phyloP scores from a whole-genome alignment of 108 stramenopile species.

The Mayamaea pseudoterrestris region DNA sequence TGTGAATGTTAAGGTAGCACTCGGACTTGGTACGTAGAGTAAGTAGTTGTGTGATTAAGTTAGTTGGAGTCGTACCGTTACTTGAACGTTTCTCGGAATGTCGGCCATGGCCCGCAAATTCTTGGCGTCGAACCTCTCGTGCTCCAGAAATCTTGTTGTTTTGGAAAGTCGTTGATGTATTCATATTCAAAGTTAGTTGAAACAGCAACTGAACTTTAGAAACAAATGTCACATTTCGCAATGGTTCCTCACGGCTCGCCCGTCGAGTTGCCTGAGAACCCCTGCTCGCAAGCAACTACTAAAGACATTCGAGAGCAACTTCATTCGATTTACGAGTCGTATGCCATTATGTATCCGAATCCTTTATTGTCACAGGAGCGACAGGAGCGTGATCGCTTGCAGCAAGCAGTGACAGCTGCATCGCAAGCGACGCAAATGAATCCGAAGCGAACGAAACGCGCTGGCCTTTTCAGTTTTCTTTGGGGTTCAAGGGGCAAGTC shows the following conservation, averaged over 20 bases:
- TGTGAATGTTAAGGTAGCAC: no score
- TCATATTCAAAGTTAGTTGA: neutral
- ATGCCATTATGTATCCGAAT: slow-evolving; percentile 38
- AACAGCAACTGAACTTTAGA: neutral
- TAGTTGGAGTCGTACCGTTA: no score
- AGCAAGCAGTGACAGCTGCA: slow-evolving; percentile 26
- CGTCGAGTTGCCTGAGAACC: neutral
- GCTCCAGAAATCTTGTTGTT: no score
- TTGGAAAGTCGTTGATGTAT: no score
- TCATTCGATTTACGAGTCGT: slow-evolving; percentile 17
- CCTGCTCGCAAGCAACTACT: neutral
- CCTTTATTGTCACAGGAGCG: slow-evolving; percentile 26
- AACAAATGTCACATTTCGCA: neutral
- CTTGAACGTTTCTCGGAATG: no score
- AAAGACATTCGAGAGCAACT: slow-evolving; percentile 10
- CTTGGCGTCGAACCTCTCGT: no score
- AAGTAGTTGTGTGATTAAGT: no score
- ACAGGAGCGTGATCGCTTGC: slow-evolving; percentile 20
- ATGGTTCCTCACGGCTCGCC: neutral
- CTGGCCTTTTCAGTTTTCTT: slow-evolving; percentile 6
- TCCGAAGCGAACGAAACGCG: neutral
- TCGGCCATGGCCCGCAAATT: no score
- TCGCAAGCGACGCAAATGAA: slow-evolving; percentile 5
- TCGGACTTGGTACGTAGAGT: no score
- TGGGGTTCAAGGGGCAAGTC: slow-evolving; percentile 8